Evolutionary conservation across 306 rosid genomes (phyloP).

Genomic region (Potentilla sterilis): DNA sequence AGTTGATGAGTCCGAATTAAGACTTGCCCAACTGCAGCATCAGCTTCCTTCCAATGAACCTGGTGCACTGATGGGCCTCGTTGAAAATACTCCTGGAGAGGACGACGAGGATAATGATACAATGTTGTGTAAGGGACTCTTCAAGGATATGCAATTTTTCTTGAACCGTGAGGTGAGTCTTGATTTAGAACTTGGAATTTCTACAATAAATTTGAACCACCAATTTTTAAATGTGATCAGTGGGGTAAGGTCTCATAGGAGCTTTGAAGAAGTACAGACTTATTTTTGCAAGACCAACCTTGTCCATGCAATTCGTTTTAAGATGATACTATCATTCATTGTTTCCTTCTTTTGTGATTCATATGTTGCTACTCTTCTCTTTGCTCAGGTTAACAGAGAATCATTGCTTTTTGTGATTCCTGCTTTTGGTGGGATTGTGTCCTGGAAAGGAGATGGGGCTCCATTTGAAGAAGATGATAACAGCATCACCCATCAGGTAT

Average conservation of each 20-base stretch:
- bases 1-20: conserved; percentile 57
- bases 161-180: conserved; percentile 83
- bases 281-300: not conserved
- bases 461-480: conserved; percentile 77
- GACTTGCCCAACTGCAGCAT: conserved; percentile 94
- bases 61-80: conserved; percentile 79
- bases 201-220: not conserved
- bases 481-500: conserved; percentile 81
- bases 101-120: conserved; percentile 81
- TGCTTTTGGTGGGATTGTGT: conserved; percentile 88
- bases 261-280: too few species aligned
- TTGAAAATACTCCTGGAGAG: conserved; percentile 54
- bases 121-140: conserved; percentile 65
- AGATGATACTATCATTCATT: not conserved
- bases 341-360: not conserved
- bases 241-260: conserved; percentile 4
- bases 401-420: conserved; percentile 81
- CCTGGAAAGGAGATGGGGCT: conserved; percentile 91
- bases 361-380: not conserved
- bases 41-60: conserved; percentile 90
- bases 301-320: not conserved
- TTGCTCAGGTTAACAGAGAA: conserved; percentile 79
- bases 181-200: not conserved
- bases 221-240: not conserved
- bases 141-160: conserved; percentile 74